Conservation (phyloP, 305 asterid genomes). For the Salvia sclarea region DNA sequence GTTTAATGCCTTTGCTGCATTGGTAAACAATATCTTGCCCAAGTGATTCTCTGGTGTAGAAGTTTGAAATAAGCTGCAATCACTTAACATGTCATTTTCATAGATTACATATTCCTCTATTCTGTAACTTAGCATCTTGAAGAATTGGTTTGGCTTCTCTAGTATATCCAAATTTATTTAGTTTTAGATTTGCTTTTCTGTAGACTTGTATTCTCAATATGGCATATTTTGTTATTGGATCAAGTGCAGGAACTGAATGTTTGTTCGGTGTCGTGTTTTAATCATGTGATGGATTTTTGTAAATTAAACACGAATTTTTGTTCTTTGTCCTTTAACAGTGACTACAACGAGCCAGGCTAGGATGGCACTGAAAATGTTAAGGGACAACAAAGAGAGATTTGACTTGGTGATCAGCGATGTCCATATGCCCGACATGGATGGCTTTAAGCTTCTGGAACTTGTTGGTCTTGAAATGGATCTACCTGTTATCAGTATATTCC, state of each 20-base stretch:
- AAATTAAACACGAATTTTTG: not conserved
- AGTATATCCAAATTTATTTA: not conserved
- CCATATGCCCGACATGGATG: slow-evolving; percentile 86
- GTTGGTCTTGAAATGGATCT: slow-evolving; percentile 83
- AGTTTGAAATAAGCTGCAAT: slow-evolving; percentile 14
- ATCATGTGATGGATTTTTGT: not conserved
- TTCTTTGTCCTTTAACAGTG: slow-evolving; percentile 37
- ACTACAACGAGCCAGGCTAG: slow-evolving; percentile 58
- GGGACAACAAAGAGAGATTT: slow-evolving; percentile 61
- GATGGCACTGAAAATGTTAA: slow-evolving; percentile 54
- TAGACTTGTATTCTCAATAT: not conserved
- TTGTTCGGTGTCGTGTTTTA: not conserved
- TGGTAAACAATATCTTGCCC: slow-evolving; percentile 4
- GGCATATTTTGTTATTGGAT: not conserved
- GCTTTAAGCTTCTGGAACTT: slow-evolving; percentile 69
- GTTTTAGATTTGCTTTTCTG: not conserved
- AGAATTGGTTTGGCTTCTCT: slow-evolving; percentile 5
- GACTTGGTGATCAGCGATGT: slow-evolving; percentile 73
- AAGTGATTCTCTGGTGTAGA: not conserved
- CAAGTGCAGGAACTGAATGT: not conserved
- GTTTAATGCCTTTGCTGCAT: slow-evolving; percentile 10
- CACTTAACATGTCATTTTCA: not conserved
- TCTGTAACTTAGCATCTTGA: not conserved
- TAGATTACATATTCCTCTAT: slow-evolving; percentile 2
- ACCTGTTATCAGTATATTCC: slow-evolving; percentile 64